phyloP scores from a whole-genome alignment of 2,329 filamentous ascomycete species.

The Aspergillus niger region DNA sequence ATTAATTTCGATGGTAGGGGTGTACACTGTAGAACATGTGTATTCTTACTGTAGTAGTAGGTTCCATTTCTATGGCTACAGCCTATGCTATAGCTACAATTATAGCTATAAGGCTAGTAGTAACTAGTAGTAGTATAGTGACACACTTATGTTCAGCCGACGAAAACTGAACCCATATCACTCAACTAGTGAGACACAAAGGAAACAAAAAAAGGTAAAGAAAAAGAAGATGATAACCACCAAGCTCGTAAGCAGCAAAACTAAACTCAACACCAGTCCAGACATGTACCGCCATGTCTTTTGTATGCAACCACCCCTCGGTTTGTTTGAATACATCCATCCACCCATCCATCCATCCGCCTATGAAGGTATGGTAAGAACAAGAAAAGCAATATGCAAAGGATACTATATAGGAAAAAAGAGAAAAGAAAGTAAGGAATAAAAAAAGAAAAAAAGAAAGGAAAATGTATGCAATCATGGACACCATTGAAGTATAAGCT shows the following conservation, averaged over 20 bases:
- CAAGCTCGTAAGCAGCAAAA: background rate
- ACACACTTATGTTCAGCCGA: too few species aligned
- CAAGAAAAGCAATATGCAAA: conserved; percentile 8
- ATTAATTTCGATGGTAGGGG: too few species aligned
- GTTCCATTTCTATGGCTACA: too few species aligned
- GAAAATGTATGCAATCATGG: conserved; percentile 11
- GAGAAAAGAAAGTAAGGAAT: background rate
- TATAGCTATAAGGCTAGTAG: too few species aligned
- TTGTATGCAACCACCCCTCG: conserved; percentile 9
- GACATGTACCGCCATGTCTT: conserved; percentile 4
- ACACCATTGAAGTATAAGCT: background rate
- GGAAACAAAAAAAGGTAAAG: conserved; percentile 1
- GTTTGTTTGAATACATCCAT: conserved; percentile 2
- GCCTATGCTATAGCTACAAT: too few species aligned
- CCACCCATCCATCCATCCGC: background rate
- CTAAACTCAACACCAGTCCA: conserved; percentile 3
- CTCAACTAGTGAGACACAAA: conserved; percentile 12
- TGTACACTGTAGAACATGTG: too few species aligned
- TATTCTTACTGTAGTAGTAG: too few species aligned
- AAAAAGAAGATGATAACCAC: background rate
- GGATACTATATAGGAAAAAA: background rate
- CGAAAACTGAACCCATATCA: too few species aligned
- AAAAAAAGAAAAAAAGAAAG: background rate
- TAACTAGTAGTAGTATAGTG: too few species aligned
- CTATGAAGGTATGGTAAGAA: background rate